These are phyloP conservation scores for Ocimum tenuiflorum DNA, from an alignment of 257 asterid species.

Conservation along the genomic window DNA sequence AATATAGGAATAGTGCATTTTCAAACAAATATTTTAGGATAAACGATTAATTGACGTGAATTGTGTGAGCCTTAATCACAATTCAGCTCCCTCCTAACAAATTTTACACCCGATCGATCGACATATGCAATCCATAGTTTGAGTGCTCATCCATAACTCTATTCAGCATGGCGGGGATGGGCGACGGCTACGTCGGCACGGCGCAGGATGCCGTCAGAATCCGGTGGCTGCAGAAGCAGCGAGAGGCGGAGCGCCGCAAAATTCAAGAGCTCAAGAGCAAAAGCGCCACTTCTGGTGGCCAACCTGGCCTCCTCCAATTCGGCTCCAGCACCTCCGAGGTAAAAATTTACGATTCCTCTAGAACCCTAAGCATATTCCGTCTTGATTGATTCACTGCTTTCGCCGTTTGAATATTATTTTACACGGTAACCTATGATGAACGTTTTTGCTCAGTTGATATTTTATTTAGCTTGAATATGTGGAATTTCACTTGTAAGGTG, in stretches of 20 bases:
- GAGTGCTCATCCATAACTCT: neutral
- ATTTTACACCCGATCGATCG: neutral
- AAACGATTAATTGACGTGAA: no score
- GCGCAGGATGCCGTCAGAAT: constrained; percentile 94
- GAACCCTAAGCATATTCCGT: neutral
- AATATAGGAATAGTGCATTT: no score
- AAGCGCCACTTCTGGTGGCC: constrained; percentile 71
- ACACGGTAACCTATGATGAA: neutral
- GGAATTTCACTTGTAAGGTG: neutral
- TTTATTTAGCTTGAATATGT: neutral
- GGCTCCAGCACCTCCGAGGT: constrained; percentile 99
- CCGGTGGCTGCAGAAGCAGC: constrained; percentile 93
- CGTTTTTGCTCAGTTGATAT: neutral
- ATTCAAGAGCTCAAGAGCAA: constrained; percentile 93
- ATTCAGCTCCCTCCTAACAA: neutral
- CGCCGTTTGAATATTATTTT: neutral
- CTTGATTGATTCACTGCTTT: neutral
- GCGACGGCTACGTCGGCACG: constrained; percentile 97
- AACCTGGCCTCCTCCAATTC: constrained; percentile 91
- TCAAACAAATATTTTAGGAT: no score
- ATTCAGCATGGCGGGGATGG: constrained; percentile 86
- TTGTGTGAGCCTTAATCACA: no score
- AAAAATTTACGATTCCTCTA: neutral
- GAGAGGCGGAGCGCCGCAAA: constrained; percentile 96
- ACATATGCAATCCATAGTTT: constrained; percentile 20